These are phyloP conservation scores for Pulveroboletus sp. DNA, from an alignment of 768 basidiomycete species.

Conservation along the genomic window DNA sequence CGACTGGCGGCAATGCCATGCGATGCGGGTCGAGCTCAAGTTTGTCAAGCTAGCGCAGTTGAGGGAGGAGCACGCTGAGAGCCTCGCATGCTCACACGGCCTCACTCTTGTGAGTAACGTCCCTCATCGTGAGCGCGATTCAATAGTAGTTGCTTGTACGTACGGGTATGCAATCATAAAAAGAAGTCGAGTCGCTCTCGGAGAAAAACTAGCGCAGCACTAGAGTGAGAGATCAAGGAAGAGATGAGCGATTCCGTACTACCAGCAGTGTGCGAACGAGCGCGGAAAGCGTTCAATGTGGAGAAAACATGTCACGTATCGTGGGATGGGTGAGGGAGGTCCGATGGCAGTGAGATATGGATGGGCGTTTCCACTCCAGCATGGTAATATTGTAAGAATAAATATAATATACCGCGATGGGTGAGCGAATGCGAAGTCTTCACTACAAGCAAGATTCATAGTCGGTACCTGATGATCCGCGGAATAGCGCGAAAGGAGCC, in stretches of 20 bases:
- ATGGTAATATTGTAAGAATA: conserved; percentile 15
- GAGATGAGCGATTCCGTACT: conserved; percentile 22
- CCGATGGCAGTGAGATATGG: too few species aligned
- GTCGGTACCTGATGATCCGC: conserved; percentile 27
- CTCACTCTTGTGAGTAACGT: too few species aligned
- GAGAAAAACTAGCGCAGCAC: conserved; percentile 16
- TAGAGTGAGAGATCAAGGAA: conserved; percentile 19
- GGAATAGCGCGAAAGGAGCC: conserved; percentile 51
- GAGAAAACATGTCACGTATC: conserved; percentile 11
- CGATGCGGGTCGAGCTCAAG: conserved; percentile 42
- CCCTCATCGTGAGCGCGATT: too few species aligned
- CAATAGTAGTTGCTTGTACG: conserved; percentile 12
- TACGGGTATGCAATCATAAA: conserved; percentile 11
- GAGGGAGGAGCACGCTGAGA: conserved; percentile 26
- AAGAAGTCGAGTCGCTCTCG: conserved; percentile 3
- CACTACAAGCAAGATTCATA: conserved; percentile 11
- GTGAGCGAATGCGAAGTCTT: conserved; percentile 10
- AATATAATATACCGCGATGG: conserved; percentile 23
- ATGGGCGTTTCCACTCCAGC: conserved; percentile 21
- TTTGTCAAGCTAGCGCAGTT: conserved; percentile 64
- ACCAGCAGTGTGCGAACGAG: conserved; percentile 23
- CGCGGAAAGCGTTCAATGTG: conserved; percentile 8
- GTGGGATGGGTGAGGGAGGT: too few species aligned
- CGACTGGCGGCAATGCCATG: conserved; percentile 29
- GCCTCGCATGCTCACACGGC: too few species aligned